These are phyloP conservation scores for Cytospora mali DNA, from an alignment of 2,329 filamentous ascomycete species.

Conservation along the genomic window DNA sequence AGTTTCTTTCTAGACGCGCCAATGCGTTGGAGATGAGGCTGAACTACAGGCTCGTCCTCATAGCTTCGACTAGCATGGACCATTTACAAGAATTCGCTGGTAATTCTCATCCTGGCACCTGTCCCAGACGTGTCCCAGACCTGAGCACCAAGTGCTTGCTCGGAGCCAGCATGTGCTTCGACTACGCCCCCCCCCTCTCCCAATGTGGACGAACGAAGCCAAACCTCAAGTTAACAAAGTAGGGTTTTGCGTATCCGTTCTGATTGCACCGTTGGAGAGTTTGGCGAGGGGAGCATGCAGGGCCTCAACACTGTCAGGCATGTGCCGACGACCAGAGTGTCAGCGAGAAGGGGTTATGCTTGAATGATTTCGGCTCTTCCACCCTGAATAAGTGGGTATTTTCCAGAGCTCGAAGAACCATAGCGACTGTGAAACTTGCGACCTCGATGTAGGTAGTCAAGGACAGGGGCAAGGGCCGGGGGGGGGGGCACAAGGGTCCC, in stretches of 20 bases:
- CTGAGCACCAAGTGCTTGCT: neutral
- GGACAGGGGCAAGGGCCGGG: constrained; percentile 18
- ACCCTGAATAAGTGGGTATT: constrained; percentile 7
- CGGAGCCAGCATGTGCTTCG: neutral
- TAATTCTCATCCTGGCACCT: neutral
- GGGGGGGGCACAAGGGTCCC: neutral
- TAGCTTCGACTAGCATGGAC: neutral
- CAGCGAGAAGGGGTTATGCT: neutral
- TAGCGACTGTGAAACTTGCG: constrained; percentile 21
- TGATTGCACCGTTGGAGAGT: neutral
- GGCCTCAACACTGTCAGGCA: neutral
- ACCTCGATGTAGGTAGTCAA: constrained; percentile 10
- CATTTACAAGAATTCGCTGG: neutral
- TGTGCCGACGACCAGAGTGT: neutral
- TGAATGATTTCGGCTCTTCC: neutral
- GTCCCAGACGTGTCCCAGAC: neutral
- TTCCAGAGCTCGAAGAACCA: constrained; percentile 2
- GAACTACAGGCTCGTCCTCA: neutral
- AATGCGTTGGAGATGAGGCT: neutral
- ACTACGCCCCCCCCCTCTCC: neutral
- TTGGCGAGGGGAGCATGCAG: neutral
- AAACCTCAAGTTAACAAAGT: neutral
- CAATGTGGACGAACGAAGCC: neutral
- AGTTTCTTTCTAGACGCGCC: neutral
- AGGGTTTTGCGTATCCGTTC: neutral